Evolutionary conservation across 192 early-diverging fungal species (phyloP), one percentile per base, ranked within the genome.

Genomic region (Backusella morwellensis): DNA sequence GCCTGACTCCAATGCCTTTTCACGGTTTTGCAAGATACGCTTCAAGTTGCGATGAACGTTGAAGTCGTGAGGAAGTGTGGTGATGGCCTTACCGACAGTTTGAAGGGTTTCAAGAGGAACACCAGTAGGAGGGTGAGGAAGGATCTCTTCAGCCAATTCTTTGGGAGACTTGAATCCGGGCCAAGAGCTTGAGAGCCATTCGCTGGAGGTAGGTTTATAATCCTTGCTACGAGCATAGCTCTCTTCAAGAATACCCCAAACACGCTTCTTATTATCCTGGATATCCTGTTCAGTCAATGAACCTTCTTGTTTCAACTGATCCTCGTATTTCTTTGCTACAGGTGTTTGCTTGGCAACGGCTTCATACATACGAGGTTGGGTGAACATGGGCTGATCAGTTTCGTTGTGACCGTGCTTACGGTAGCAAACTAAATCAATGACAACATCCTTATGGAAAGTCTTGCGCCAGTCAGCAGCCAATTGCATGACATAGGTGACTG

Each of bases 381-480:
- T 99, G 88, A 99, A 99, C 81, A 90, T 91, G 66, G 98, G 98
- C 85, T 99, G 97, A 88, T 99, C 98, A 38, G 95, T 96, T 86
- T 99, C 98, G 87, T 99, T 99, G 92, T 99, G 98, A 66, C 98
- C 98, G 73, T 99, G 92, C 81, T 93, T 93, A 72, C 98, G 92
- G 91, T 99, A 99, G 80, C 98, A 95, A 36, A 99, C 95, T 78
- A 99, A 89, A 73, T 99, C 97, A 74, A 99, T 86, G 14, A 99
- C 96, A 76, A 97, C 94, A 88, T 97, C 96, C 80, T 95, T 96
- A 85, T 97, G 95, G 92, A 95, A 99, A 73, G 86, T 94, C 70
- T 94, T 91, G 74, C 98, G 91, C 97, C 96, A 99, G 84, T 99
- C 95, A 70, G 95, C 91, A 71, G 98, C 98, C 76, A 98, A 87